phyloP scores from a whole-genome alignment of 495 filamentous ascomycete species.

The Aspergillus indologenus region DNA sequence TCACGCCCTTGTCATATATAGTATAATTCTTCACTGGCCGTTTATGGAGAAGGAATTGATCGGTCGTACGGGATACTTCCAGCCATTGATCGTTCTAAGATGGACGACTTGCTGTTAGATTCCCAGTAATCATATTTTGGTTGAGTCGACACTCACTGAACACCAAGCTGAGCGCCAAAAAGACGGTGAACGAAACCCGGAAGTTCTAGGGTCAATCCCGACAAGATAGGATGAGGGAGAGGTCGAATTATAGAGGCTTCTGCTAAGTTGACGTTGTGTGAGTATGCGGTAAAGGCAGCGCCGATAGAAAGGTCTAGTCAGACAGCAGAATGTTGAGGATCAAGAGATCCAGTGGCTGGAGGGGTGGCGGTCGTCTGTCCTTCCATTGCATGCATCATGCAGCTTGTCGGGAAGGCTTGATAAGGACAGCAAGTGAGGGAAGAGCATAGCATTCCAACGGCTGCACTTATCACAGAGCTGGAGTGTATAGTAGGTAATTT shows the following conservation, averaged over 20 bases:
- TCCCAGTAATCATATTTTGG: not conserved
- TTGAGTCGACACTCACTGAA: not conserved
- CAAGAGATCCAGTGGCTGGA: not conserved
- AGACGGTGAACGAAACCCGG: not conserved
- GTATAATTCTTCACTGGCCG: not conserved
- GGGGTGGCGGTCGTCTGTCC: not conserved
- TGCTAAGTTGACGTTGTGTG: not conserved
- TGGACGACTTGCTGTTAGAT: not conserved
- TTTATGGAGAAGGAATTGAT: not conserved
- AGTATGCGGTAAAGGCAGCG: not conserved
- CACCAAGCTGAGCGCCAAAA: not conserved
- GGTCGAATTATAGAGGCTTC: not conserved
- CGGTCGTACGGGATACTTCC: not conserved
- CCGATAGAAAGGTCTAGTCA: not conserved
- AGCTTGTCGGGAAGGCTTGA: not conserved
- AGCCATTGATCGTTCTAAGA: not conserved
- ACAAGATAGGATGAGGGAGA: not conserved
- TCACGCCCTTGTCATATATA: not conserved
- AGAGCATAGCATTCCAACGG: not conserved
- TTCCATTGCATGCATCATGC: not conserved
- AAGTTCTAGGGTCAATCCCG: not conserved
- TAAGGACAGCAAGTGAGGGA: not conserved
- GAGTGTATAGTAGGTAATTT: no score
- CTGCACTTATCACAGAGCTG: not conserved
- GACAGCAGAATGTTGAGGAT: not conserved